Evolutionary conservation across 2,329 filamentous ascomycete species (phyloP), one percentile per base, ranked within the genome.

Genomic region (Sporothrix curviconia): DNA sequence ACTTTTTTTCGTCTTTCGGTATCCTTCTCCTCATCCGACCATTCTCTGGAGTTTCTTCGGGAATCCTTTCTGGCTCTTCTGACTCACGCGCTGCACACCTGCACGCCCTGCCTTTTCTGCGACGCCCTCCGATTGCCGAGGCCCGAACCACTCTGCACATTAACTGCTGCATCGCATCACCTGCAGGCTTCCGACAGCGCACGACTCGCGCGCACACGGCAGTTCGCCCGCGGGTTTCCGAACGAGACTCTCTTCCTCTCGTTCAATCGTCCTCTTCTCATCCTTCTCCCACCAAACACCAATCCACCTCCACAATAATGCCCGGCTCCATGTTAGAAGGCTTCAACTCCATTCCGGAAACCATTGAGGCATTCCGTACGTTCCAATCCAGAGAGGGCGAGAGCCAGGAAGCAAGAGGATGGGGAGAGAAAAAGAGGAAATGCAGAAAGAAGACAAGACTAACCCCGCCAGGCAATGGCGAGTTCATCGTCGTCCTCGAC

Each of bases 401-500:
- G 25, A 39, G 22, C 22, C 14, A 17, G 30, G 6, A 5, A 40
- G n/a, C 11, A 8, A 43, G n/a, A n/a, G 3, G 14, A 8, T 11
- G 4, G 19, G 4, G 24, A 15, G 25, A 54, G 39, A 42, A 43
- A n/a, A 17, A 43, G 22, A 25, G 15, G 4, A 25, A 7, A 7
- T 25, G 12, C n/a, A 30, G 36, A 54, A 25, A 42, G 30, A n/a
- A 17, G 11, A 37, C 17, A 15, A 28, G 30, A 49, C 53, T 59
- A 34, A 51, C 39, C 39, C 11, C 42, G n/a, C 7, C 49, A 63
- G 61, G 55, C 51, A 25, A 59, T 46, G 61, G 51, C 59, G 86
- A 97, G 70, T 97, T 97, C 80, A 87, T 99, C 70, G 85, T 99
- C 61, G 92, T 96, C 37, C 89, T 99, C 68, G 94, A 99, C 77